Evolutionary conservation across 225 moss, liverwort and hornwort species (phyloP).

Genomic region (Physcomitrellopsis africana): DNA sequence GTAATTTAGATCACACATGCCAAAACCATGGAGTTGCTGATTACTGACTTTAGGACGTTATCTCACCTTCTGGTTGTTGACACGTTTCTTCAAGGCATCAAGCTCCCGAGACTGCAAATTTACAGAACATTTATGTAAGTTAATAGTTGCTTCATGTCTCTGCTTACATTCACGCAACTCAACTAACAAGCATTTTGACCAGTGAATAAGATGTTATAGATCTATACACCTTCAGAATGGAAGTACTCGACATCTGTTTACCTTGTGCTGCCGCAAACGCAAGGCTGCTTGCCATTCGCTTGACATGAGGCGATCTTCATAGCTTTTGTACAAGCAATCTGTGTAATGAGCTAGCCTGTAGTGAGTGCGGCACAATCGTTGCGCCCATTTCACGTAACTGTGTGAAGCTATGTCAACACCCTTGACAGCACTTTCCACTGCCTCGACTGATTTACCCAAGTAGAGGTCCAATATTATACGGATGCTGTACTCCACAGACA

Average conservation of each 20-base stretch:
- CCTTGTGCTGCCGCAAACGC: conserved; percentile 94
- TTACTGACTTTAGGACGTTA: not conserved
- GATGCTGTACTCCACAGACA: conserved; percentile 56
- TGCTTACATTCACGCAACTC: not conserved
- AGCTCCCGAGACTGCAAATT: conserved; percentile 78
- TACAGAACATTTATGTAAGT: conserved; percentile 25
- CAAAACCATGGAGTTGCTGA: not conserved
- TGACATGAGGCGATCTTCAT: conserved; percentile 82
- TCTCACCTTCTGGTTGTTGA: conserved; percentile 66
- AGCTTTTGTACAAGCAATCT: conserved; percentile 82
- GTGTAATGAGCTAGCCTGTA: conserved; percentile 94
- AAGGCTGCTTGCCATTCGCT: conserved; percentile 98
- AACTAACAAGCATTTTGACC: conserved; percentile 5
- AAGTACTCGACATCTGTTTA: conserved; percentile 26
- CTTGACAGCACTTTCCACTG: conserved; percentile 47
- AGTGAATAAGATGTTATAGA: not conserved
- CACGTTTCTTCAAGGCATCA: conserved; percentile 71
- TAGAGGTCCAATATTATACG: conserved; percentile 84
- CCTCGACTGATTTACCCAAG: conserved; percentile 70
- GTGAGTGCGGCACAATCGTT: conserved; percentile 68
- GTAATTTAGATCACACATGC: not conserved
- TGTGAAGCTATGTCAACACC: conserved; percentile 31
- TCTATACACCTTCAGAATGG: not conserved
- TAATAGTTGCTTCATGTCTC: conserved; percentile 1
- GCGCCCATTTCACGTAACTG: conserved; percentile 48